Percentiles rank a stretch among this genome's conserved stretches.
These are phyloP conservation scores for Meredithiella fracta DNA, from an alignment of 2,329 filamentous ascomycete species.

Conservation along the genomic window DNA sequence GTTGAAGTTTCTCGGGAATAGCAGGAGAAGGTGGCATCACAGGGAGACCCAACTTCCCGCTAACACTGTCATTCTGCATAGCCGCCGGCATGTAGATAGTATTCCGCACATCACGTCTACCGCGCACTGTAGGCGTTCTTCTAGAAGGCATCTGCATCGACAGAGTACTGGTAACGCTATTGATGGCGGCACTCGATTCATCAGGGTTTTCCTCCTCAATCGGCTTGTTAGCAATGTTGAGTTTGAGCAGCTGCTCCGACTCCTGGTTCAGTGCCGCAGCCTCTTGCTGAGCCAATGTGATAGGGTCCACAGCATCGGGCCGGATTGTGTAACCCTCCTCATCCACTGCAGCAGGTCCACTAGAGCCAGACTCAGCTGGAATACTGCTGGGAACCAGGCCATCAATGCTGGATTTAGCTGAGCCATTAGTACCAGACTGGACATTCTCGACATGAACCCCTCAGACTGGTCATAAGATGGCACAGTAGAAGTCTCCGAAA, in stretches of 20 bases:
- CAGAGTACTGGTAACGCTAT: constrained; percentile 58
- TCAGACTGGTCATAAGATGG: constrained; percentile 1
- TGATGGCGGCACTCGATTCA: constrained; percentile 55
- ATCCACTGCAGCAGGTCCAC: constrained; percentile 28
- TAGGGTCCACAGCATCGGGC: constrained; percentile 42
- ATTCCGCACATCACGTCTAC: constrained; percentile 79
- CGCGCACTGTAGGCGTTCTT: constrained; percentile 62
- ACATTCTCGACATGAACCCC: not conserved
- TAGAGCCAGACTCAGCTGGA: not conserved
- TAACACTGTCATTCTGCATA: constrained; percentile 15
- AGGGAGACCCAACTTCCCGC: constrained; percentile 8
- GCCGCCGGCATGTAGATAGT: constrained; percentile 60
- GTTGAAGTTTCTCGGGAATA: constrained; percentile 10
- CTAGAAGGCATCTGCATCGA: constrained; percentile 49
- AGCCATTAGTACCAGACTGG: not conserved
- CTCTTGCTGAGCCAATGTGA: constrained; percentile 58
- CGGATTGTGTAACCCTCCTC: constrained; percentile 65
- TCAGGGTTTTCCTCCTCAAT: constrained; percentile 64
- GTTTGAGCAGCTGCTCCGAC: constrained; percentile 53
- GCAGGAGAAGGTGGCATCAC: constrained; percentile 7
- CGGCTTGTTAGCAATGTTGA: constrained; percentile 64
- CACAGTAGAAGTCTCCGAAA: constrained; percentile 35
- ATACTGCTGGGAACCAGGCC: not conserved
- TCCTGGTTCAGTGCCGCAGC: constrained; percentile 37
- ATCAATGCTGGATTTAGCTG: not conserved